phyloP scores from a whole-genome alignment of 2,329 filamentous ascomycete genomes.

The Cryphonectria parasitica region DNA sequence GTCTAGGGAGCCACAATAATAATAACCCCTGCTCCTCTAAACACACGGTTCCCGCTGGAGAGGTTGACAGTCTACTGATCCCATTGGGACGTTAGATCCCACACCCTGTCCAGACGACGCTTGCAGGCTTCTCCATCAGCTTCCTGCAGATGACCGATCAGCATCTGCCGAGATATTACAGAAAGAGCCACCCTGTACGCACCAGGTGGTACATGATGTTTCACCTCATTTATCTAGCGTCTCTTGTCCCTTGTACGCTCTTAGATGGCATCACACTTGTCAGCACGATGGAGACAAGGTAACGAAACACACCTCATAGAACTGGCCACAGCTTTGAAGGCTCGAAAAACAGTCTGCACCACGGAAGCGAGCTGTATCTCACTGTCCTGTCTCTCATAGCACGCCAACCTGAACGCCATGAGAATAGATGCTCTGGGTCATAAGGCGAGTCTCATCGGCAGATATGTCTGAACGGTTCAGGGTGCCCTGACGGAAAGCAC shows the following conservation, averaged over 20 bases:
- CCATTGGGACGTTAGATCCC: not conserved
- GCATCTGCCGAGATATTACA: not conserved
- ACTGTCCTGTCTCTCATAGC: too few species aligned
- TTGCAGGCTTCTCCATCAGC: not conserved
- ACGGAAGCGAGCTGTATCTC: too few species aligned
- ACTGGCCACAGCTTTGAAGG: too few species aligned
- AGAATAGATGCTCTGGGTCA: too few species aligned
- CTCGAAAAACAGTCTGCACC: too few species aligned
- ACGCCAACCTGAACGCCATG: too few species aligned
- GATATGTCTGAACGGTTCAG: too few species aligned
- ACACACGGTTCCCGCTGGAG: not conserved
- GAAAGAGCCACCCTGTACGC: not conserved
- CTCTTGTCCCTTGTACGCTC: not conserved
- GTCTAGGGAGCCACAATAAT: too few species aligned
- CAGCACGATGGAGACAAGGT: too few species aligned
- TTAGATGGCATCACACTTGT: not conserved
- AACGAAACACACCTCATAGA: too few species aligned
- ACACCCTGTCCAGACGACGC: not conserved
- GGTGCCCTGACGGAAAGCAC: too few species aligned
- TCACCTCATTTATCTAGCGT: not conserved
- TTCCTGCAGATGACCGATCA: conserved; percentile 1
- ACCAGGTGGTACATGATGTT: not conserved
- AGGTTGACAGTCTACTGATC: not conserved
- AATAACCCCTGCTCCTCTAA: not conserved
- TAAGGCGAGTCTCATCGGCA: too few species aligned